Percentiles rank a stretch among this genome's conserved stretches.
Evolutionary conservation across 257 asterid species (phyloP).

Genomic region (Paraleonurus japonicus): DNA sequence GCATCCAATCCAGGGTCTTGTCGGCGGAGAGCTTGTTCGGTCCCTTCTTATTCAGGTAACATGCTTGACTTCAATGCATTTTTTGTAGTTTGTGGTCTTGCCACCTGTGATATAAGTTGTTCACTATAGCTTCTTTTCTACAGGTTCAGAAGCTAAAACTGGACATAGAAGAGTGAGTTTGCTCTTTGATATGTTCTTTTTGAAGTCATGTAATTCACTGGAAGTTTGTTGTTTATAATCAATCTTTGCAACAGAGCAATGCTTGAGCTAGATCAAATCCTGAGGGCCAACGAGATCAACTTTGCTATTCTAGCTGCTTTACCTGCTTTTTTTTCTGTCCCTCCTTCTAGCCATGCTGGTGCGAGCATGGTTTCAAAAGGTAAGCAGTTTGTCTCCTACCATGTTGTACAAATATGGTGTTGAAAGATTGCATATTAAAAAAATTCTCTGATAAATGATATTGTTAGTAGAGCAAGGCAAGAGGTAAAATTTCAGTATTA

Average conservation of each 20-base stretch:
- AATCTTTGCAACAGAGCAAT: constrained; percentile 68
- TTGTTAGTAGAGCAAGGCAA: not conserved
- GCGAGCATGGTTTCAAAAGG: constrained; percentile 95
- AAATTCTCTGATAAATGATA: not conserved
- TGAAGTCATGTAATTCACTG: constrained; percentile 18
- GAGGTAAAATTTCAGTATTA: not conserved
- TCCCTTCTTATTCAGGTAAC: constrained; percentile 90
- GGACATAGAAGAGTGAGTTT: constrained; percentile 92
- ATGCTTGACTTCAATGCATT: constrained; percentile 21
- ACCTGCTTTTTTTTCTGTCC: constrained; percentile 94
- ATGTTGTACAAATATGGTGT: not conserved
- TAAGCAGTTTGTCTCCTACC: constrained; percentile 21
- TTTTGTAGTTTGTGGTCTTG: constrained; percentile 24
- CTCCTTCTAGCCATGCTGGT: constrained; percentile 72
- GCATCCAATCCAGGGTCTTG: constrained; percentile 93
- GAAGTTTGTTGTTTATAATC: constrained; percentile 30
- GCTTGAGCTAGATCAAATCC: constrained; percentile 99
- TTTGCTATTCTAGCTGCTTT: constrained; percentile 98
- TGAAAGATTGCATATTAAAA: not conserved
- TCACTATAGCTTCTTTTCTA: constrained; percentile 17
- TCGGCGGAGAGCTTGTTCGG: constrained; percentile 94
- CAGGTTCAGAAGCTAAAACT: constrained; percentile 99
- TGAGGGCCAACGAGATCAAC: constrained; percentile 98
- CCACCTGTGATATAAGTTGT: constrained; percentile 32
- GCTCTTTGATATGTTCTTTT: constrained; percentile 27